phyloP scores from a whole-genome alignment of 805 yeast species.

The Sugiyamaella floridensis region DNA sequence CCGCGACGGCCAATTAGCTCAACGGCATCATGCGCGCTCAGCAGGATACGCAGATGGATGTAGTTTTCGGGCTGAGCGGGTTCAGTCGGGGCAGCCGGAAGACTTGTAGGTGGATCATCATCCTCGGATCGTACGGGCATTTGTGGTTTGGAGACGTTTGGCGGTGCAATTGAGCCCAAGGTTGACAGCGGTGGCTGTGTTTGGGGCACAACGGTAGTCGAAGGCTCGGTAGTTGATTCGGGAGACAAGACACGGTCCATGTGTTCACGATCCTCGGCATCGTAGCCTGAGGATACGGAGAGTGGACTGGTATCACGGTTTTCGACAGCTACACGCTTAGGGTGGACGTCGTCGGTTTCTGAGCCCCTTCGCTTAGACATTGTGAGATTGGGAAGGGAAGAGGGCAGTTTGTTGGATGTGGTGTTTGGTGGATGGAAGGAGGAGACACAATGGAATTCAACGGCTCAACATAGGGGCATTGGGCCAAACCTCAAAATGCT shows the following conservation, averaged over 20 bases:
- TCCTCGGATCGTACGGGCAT: background rate
- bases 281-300: slow-evolving; percentile 6
- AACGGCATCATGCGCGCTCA: slow-evolving; percentile 70
- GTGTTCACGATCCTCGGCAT: slow-evolving; percentile 4
- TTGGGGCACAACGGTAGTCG: background rate
- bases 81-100: background rate
- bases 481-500: too few species aligned
- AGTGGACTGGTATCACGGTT: slow-evolving; percentile 6
- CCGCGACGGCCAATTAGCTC: slow-evolving; percentile 74
- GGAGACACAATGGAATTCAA: background rate
- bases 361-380: slow-evolving; percentile 9
- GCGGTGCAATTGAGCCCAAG: background rate
- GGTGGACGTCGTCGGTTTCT: slow-evolving; percentile 4
- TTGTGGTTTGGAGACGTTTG: background rate
- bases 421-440: background rate
- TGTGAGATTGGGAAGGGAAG: background rate
- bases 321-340: slow-evolving; percentile 13
- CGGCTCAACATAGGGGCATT: too few species aligned
- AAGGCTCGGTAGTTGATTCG: too few species aligned
- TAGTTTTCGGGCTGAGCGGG: slow-evolving; percentile 14
- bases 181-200: background rate
- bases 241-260: background rate
- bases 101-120: background rate
- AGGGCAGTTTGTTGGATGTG: background rate
- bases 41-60: slow-evolving; percentile 65